These are phyloP conservation scores for Linnemannia exigua DNA, from an alignment of 192 early-diverging fungal genomes.

Conservation along the genomic window DNA sequence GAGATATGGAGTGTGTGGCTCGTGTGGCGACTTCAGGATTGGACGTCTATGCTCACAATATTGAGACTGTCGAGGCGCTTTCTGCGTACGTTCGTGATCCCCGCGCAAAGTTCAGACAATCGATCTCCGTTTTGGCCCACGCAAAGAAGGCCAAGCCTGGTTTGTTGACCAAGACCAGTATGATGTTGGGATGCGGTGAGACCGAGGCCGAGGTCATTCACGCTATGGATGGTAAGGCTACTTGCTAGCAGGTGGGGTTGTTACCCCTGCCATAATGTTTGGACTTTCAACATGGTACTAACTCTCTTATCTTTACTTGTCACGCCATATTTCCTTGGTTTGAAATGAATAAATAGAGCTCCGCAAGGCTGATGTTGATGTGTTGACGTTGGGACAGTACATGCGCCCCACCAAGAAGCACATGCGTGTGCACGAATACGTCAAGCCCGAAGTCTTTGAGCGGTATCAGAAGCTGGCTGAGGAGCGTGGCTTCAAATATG, in stretches of 20 bases:
- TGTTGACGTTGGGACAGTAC: constrained; percentile 98
- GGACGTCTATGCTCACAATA: constrained; percentile 99
- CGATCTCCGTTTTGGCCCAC: constrained; percentile 88
- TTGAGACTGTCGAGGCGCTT: constrained; percentile 95
- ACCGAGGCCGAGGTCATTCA: constrained; percentile 93
- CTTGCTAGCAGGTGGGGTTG: background rate
- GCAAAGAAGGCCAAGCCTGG: constrained; percentile 85
- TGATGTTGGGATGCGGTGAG: constrained; percentile 98
- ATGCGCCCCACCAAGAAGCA: constrained; percentile 99
- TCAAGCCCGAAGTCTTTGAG: constrained; percentile 92
- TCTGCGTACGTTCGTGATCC: constrained; percentile 93
- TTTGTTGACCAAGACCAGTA: constrained; percentile 95
- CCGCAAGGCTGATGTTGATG: constrained; percentile 87
- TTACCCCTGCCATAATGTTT: too few species aligned
- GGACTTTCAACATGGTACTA: background rate
- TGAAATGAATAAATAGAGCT: constrained; percentile 65
- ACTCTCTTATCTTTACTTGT: background rate
- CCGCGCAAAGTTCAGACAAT: constrained; percentile 93
- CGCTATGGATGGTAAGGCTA: constrained; percentile 78
- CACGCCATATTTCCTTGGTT: background rate
- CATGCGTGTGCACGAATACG: constrained; percentile 97
- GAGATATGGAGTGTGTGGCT: constrained; percentile 80
- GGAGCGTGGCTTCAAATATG: constrained; percentile 93
- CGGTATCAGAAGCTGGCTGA: constrained; percentile 86
- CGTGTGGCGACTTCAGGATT: constrained; percentile 91